Evolutionary conservation across 202 grass and related monocot species (phyloP).

Genomic region (Thinopyrum obtusiflorum): DNA sequence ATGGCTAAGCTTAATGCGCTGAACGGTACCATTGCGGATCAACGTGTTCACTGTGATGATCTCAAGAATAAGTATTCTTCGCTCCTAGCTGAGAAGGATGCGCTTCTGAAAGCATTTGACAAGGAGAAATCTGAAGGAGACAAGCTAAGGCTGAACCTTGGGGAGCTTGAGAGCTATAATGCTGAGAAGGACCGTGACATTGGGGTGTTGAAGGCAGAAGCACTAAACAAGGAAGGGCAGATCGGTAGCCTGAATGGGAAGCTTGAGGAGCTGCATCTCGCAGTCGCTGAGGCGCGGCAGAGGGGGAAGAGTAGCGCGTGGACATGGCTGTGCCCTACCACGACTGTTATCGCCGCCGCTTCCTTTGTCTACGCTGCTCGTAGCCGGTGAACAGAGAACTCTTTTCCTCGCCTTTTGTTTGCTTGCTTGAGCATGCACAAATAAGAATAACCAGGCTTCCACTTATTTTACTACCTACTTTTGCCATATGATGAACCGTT

Average conservation of each 20-base stretch:
- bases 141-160: slow-evolving; percentile 25
- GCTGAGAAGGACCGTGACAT: slow-evolving; percentile 28
- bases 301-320: slow-evolving; percentile 44
- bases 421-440: slow-evolving; percentile 17
- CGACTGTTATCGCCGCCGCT: slow-evolving; percentile 56
- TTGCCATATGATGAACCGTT: slow-evolving; percentile 16
- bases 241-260: slow-evolving; percentile 39
- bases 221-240: background rate
- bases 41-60: background rate
- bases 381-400: slow-evolving; percentile 38
- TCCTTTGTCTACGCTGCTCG: slow-evolving; percentile 68
- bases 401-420: slow-evolving; percentile 1
- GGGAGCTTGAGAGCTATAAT: slow-evolving; percentile 30
- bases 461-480: background rate
- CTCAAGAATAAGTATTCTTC: background rate
- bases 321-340: slow-evolving; percentile 66
- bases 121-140: slow-evolving; percentile 3
- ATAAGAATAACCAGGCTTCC: slow-evolving; percentile 26
- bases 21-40: background rate
- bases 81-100: slow-evolving; percentile 26
- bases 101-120: background rate
- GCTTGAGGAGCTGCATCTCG: slow-evolving; percentile 44
- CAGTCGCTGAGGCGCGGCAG: slow-evolving; percentile 35
- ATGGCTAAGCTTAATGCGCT: slow-evolving; percentile 22
- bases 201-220: slow-evolving; percentile 17